phyloP scores from a whole-genome alignment of 2,329 filamentous ascomycete genomes.

The Podosphaera leucotricha region DNA sequence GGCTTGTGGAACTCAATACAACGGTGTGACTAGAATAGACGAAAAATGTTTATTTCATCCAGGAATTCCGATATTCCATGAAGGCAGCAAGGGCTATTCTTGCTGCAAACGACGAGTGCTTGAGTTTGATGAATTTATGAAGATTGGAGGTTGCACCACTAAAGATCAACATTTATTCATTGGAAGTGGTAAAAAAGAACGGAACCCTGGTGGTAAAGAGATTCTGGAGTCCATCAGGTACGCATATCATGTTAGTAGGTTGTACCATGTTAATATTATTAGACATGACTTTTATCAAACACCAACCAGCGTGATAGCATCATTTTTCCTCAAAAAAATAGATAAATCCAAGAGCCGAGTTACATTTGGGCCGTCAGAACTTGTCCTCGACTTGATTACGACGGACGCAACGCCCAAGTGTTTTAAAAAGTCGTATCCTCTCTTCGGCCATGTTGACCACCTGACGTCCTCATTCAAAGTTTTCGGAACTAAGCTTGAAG shows the following conservation, averaged over 20 bases:
- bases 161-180: conserved; percentile 70
- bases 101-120: conserved; percentile 91
- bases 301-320: conserved; percentile 58
- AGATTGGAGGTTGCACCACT: conserved; percentile 72
- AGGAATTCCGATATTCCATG: conserved; percentile 80
- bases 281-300: conserved; percentile 94
- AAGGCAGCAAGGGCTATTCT: conserved; percentile 91
- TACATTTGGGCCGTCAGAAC: conserved; percentile 34
- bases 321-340: conserved; percentile 93
- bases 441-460: conserved; percentile 55
- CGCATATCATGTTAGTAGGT: conserved; percentile 11
- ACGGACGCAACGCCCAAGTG: conserved; percentile 52
- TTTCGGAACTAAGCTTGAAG: conserved; percentile 47
- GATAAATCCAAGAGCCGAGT: conserved; percentile 57
- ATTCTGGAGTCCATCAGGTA: conserved; percentile 55
- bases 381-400: conserved; percentile 68
- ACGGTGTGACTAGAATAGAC: conserved; percentile 32
- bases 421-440: conserved; percentile 47
- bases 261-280: neutral
- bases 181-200: conserved; percentile 43
- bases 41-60: conserved; percentile 80
- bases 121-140: conserved; percentile 96
- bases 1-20: conserved; percentile 46
- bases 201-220: conserved; percentile 36
- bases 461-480: conserved; percentile 39